phyloP scores from a whole-genome alignment of 805 yeast genomes.

The Ogataea glucozyma region DNA sequence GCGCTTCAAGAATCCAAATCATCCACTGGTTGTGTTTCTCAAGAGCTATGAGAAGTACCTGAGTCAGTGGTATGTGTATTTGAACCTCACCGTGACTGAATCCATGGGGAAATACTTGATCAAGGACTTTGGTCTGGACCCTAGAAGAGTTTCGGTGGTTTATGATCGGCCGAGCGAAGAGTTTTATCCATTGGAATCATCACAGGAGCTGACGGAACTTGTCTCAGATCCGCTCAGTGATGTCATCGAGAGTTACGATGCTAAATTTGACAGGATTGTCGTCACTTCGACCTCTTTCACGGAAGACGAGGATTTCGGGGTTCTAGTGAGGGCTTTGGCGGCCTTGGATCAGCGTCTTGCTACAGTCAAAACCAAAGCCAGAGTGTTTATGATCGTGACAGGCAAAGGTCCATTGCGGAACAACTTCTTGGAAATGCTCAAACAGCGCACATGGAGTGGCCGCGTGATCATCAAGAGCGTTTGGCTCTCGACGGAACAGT shows the following conservation, averaged over 20 bases:
- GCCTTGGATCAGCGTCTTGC: conserved; percentile 47
- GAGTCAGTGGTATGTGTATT: conserved; percentile 59
- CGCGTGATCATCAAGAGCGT: conserved; percentile 59
- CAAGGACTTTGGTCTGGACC: conserved; percentile 52
- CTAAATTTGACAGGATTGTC: conserved; percentile 55
- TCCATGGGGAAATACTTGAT: conserved; percentile 65
- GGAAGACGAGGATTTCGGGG: conserved; percentile 85
- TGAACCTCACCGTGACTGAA: conserved; percentile 78
- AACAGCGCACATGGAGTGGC: conserved; percentile 37
- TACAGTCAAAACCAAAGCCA: conserved; percentile 38
- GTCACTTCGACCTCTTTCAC: conserved; percentile 93
- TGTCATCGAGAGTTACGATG: conserved; percentile 30
- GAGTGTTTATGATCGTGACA: conserved; percentile 75
- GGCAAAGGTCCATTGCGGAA: conserved; percentile 89
- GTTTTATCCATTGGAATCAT: conserved; percentile 52
- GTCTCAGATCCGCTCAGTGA: conserved; percentile 37
- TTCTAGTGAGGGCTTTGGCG: conserved; percentile 68
- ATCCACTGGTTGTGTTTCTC: conserved; percentile 63
- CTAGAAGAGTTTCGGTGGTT: conserved; percentile 58
- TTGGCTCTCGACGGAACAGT: conserved; percentile 80
- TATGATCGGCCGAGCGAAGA: conserved; percentile 82
- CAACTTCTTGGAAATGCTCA: conserved; percentile 37
- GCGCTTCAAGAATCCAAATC: conserved; percentile 51
- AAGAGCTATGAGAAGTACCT: conserved; percentile 62
- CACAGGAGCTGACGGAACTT: conserved; percentile 32